A percentile compares a stretch with the other conserved stretches of the same genome.
These are phyloP conservation scores for Hanseniaspora valbyensis DNA, from an alignment of 805 yeast genomes.

Conservation along the genomic window DNA sequence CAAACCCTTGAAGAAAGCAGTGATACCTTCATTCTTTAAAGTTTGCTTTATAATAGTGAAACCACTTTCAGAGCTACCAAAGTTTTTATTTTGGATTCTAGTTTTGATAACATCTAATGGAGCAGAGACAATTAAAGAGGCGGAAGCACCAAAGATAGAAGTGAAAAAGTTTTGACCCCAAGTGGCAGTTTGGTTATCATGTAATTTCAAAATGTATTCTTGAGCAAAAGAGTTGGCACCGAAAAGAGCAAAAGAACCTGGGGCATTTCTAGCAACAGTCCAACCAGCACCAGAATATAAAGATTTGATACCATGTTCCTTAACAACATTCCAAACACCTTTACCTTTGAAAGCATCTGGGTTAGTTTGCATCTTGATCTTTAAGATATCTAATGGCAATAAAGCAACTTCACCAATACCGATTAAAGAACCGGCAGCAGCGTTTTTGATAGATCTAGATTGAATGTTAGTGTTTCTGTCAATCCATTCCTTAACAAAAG, in stretches of 20 bases:
- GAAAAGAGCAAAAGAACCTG: slow-evolving; percentile 93
- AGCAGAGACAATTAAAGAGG: slow-evolving; percentile 91
- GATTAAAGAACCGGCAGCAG: slow-evolving; percentile 92
- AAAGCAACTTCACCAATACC: slow-evolving; percentile 97
- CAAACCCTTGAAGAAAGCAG: slow-evolving; percentile 91
- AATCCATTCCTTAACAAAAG: slow-evolving; percentile 90
- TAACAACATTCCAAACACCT: slow-evolving; percentile 75
- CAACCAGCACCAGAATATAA: slow-evolving; percentile 98
- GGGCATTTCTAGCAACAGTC: slow-evolving; percentile 99
- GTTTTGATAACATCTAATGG: slow-evolving; percentile 98
- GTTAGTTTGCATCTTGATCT: slow-evolving; percentile 97
- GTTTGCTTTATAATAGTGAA: slow-evolving; percentile 85
- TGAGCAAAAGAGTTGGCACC: slow-evolving; percentile 99
- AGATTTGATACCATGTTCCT: slow-evolving; percentile 79
- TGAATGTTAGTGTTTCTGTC: slow-evolving; percentile 69
- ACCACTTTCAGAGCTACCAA: slow-evolving; percentile 92
- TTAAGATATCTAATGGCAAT: slow-evolving; percentile 89
- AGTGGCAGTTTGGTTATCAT: slow-evolving; percentile 82
- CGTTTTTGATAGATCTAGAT: slow-evolving; percentile 90
- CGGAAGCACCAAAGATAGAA: slow-evolving; percentile 92
- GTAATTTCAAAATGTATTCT: slow-evolving; percentile 79
- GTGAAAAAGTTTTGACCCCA: slow-evolving; percentile 93
- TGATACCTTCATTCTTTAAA: slow-evolving; percentile 77
- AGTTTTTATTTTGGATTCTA: slow-evolving; percentile 92
- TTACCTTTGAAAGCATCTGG: slow-evolving; percentile 99